phyloP scores from a whole-genome alignment of 805 yeast genomes.

The Candida anglica region DNA sequence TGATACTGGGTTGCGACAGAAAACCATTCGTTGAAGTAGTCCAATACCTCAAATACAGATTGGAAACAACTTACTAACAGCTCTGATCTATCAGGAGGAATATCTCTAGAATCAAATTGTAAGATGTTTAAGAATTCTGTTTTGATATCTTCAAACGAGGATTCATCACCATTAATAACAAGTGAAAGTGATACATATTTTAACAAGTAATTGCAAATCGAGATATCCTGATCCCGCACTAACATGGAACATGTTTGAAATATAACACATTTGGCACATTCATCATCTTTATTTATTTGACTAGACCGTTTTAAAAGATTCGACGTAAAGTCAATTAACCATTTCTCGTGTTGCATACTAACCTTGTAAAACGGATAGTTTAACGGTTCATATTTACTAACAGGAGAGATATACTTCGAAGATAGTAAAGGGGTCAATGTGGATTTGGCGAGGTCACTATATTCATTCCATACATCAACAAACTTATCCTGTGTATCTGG shows the following conservation, averaged over 20 bases:
- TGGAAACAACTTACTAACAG: slow-evolving; percentile 64
- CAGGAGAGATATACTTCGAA: slow-evolving; percentile 67
- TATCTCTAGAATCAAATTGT: slow-evolving; percentile 37
- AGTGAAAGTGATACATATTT: slow-evolving; percentile 74
- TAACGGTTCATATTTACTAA: slow-evolving; percentile 42
- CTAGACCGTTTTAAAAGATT: slow-evolving; percentile 53
- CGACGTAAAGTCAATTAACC: slow-evolving; percentile 70
- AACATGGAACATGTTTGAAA: slow-evolving; percentile 62
- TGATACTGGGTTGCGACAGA: slow-evolving; percentile 32
- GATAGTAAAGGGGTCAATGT: slow-evolving; percentile 72
- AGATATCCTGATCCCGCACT: slow-evolving; percentile 65
- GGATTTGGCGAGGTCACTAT: slow-evolving; percentile 63
- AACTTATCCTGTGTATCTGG: slow-evolving; percentile 14
- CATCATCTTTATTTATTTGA: slow-evolving; percentile 8
- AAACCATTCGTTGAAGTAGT: slow-evolving; percentile 81
- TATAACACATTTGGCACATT: slow-evolving; percentile 28
- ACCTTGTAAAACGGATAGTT: slow-evolving; percentile 63
- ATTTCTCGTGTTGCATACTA: slow-evolving; percentile 54
- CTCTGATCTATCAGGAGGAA: slow-evolving; percentile 53
- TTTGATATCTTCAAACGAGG: slow-evolving; percentile 41
- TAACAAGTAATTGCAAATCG: slow-evolving; percentile 64
- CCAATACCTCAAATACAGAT: slow-evolving; percentile 72
- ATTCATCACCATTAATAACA: slow-evolving; percentile 44
- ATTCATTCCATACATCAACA: slow-evolving; percentile 50
- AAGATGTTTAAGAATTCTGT: slow-evolving; percentile 62